These are phyloP conservation scores for Codiaeum variegatum DNA, from an alignment of 441 rosid species.

Conservation along the genomic window DNA sequence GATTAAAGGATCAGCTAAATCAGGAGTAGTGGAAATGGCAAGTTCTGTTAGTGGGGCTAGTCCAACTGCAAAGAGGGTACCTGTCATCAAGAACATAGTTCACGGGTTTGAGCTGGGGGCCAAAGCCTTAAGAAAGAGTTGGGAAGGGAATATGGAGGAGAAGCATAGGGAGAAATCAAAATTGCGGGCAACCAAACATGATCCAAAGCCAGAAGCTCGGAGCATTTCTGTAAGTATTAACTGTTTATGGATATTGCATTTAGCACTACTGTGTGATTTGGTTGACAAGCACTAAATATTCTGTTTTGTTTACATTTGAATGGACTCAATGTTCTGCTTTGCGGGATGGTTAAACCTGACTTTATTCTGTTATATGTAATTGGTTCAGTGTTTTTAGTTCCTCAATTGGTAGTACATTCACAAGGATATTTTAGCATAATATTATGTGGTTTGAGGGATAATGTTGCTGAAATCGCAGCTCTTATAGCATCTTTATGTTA, in stretches of 20 bases:
- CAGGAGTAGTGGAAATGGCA: slow-evolving; percentile 42
- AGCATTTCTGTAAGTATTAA: slow-evolving; percentile 56
- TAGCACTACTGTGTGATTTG: not conserved
- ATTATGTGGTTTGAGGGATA: slow-evolving; percentile 1
- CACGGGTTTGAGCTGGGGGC: slow-evolving; percentile 83
- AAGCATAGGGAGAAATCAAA: slow-evolving; percentile 51
- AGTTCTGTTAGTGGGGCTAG: slow-evolving; percentile 47
- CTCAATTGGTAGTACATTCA: not conserved
- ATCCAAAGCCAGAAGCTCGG: slow-evolving; percentile 48
- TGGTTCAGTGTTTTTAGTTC: slow-evolving; percentile 5
- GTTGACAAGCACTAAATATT: slow-evolving; percentile 4
- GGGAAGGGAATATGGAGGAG: slow-evolving; percentile 86
- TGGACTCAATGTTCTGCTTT: not conserved
- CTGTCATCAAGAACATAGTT: slow-evolving; percentile 55
- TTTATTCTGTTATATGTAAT: slow-evolving; percentile 6
- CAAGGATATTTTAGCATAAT: not conserved
- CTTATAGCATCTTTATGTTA: slow-evolving; percentile 2
- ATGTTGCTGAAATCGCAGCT: not conserved
- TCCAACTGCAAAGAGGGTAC: slow-evolving; percentile 49
- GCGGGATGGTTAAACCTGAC: slow-evolving; percentile 3
- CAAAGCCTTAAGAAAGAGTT: slow-evolving; percentile 86
- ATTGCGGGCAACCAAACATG: slow-evolving; percentile 41
- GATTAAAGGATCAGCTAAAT: slow-evolving; percentile 45
- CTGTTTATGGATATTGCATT: slow-evolving; percentile 1
- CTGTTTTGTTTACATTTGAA: not conserved